phyloP scores from a whole-genome alignment of 2,329 filamentous ascomycete genomes.

The Phialocephala sp. region DNA sequence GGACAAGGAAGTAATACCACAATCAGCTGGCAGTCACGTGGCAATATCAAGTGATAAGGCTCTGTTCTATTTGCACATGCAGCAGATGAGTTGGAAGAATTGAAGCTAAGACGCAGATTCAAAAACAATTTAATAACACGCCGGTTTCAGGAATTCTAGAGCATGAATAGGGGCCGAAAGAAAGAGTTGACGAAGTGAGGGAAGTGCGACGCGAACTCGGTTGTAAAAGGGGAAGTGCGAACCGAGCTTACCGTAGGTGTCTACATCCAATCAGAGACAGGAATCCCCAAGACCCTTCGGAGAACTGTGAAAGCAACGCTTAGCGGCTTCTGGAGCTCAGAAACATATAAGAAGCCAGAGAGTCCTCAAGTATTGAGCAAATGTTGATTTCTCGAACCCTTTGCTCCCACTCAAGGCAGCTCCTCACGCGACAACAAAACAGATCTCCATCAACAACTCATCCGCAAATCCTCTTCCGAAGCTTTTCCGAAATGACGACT shows the following conservation, averaged over 20 bases:
- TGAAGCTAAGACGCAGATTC: no score
- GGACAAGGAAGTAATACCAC: no score
- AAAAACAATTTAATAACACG: no score
- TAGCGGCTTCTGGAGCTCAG: not conserved
- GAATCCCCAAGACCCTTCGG: not conserved
- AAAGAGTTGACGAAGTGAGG: no score
- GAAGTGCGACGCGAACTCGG: no score
- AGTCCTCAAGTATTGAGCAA: not conserved
- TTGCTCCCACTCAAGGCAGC: no score
- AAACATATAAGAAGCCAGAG: not conserved
- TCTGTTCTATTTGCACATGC: no score
- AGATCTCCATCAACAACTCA: not conserved
- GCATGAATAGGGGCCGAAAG: no score
- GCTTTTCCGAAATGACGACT: not conserved
- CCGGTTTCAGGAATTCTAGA: no score
- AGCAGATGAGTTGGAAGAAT: no score
- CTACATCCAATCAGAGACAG: not conserved
- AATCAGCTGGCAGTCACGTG: no score
- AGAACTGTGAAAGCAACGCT: not conserved
- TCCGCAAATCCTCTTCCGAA: not conserved
- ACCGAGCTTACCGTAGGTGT: not conserved
- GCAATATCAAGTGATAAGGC: no score
- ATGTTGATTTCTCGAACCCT: not conserved
- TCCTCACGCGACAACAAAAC: not conserved
- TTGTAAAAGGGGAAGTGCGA: slow-evolving; percentile 1